A percentile compares a stretch with the other conserved stretches of the same genome.
These are phyloP conservation scores for Spathaspora arborariae DNA, from an alignment of 805 yeast genomes.

Conservation along the genomic window DNA sequence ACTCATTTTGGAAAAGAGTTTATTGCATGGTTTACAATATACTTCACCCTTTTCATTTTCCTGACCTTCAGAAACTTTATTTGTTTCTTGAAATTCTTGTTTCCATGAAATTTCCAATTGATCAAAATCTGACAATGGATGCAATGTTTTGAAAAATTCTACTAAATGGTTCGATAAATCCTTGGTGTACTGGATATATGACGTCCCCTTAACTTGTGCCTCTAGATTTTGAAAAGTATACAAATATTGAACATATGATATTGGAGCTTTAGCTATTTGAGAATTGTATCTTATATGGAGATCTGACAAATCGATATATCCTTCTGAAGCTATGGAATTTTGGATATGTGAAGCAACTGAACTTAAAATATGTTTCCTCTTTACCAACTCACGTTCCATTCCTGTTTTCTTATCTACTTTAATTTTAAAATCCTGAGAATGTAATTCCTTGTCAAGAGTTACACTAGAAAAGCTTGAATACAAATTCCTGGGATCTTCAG, in stretches of 20 bases:
- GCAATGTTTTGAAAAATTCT: constrained; percentile 42
- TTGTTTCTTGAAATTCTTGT: constrained; percentile 3
- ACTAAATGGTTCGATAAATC: constrained; percentile 48
- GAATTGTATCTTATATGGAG: constrained; percentile 54
- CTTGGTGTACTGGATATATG: constrained; percentile 44
- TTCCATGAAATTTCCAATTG: constrained; percentile 9
- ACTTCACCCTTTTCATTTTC: constrained; percentile 27
- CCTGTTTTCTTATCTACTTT: constrained; percentile 9
- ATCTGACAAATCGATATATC: constrained; percentile 56
- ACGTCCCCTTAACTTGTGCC: constrained; percentile 16
- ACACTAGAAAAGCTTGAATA: constrained; percentile 23
- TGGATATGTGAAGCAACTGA: constrained; percentile 48
- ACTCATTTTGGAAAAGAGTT: constrained; percentile 55
- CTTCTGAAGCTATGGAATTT: constrained; percentile 51
- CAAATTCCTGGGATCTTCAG: constrained; percentile 12
- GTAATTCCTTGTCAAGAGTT: constrained; percentile 1
- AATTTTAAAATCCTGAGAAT: constrained; percentile 1
- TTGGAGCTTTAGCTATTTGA: constrained; percentile 23
- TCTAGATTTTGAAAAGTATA: constrained; percentile 40
- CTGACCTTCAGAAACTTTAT: constrained; percentile 7
- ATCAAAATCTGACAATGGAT: constrained; percentile 46
- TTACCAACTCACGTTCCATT: constrained; percentile 21
- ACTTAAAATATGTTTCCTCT: constrained; percentile 43
- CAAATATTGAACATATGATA: constrained; percentile 51
- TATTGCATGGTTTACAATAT: constrained; percentile 64